A percentile compares a stretch with the other conserved stretches of the same genome.
Evolutionary conservation across 2,329 filamentous ascomycete species (phyloP).

Genomic region (Reticulascus tulasneorum): DNA sequence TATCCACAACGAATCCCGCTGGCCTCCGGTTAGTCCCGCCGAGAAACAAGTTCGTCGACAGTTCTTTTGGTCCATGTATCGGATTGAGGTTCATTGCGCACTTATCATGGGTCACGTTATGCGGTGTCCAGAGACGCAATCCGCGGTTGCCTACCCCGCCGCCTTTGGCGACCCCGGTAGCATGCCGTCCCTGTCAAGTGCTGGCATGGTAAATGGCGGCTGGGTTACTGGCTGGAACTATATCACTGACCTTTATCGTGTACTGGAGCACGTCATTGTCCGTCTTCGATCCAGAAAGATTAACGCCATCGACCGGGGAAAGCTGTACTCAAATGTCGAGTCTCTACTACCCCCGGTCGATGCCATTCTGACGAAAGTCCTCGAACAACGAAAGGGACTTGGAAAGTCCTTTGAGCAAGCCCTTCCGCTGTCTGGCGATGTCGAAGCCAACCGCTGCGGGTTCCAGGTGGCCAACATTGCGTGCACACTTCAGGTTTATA

Average conservation of each 20-base stretch:
- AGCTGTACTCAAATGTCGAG: slow-evolving; percentile 5
- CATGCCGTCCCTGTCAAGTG: neutral
- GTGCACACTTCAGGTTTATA: slow-evolving; percentile 26
- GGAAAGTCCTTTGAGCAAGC: slow-evolving; percentile 6
- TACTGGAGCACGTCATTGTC: slow-evolving; percentile 47
- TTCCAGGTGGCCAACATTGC: slow-evolving; percentile 33
- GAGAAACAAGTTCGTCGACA: slow-evolving; percentile 27
- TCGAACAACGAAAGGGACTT: slow-evolving; percentile 6
- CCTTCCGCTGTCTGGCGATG: slow-evolving; percentile 4
- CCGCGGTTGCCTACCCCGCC: slow-evolving; percentile 12
- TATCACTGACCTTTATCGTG: slow-evolving; percentile 51
- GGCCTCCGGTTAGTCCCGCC: slow-evolving; percentile 41
- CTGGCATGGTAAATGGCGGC: slow-evolving; percentile 7
- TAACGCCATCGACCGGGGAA: slow-evolving; percentile 10
- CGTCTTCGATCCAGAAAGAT: slow-evolving; percentile 16
- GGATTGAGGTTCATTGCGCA: slow-evolving; percentile 49
- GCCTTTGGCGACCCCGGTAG: slow-evolving; percentile 4
- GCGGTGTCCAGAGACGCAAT: slow-evolving; percentile 14
- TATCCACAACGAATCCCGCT: slow-evolving; percentile 50
- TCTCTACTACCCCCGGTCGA: slow-evolving; percentile 10
- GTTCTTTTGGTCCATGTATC: slow-evolving; percentile 54
- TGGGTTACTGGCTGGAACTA: slow-evolving; percentile 58
- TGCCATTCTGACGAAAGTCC: slow-evolving; percentile 6
- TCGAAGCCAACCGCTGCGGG: slow-evolving; percentile 24
- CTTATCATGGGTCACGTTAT: slow-evolving; percentile 40